A percentile compares a stretch with the other conserved stretches of the same genome.
These are phyloP conservation scores for Zymoseptoria tritici DNA, from an alignment of 2,329 filamentous ascomycete genomes.

Conservation along the genomic window DNA sequence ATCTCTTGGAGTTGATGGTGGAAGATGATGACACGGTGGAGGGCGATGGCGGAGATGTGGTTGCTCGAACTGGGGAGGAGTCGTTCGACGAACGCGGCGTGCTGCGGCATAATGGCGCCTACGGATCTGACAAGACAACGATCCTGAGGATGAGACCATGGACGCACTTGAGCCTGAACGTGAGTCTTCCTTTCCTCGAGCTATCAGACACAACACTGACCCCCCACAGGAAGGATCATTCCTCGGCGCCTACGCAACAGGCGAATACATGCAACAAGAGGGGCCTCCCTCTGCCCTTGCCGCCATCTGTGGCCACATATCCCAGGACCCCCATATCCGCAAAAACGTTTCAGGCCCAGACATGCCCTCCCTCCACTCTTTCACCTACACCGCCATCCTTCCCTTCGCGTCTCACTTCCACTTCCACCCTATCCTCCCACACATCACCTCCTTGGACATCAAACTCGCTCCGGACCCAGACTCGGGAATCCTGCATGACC, in stretches of 20 bases:
- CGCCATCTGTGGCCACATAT: neutral
- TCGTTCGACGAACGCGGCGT: neutral
- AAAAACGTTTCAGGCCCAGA: neutral
- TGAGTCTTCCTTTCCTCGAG: neutral
- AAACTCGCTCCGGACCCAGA: slow-evolving; percentile 37
- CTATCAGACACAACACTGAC: neutral
- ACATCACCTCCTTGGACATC: slow-evolving; percentile 28
- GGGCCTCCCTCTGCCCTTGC: slow-evolving; percentile 34
- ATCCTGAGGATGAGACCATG: slow-evolving; percentile 58
- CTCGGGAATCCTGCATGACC: slow-evolving; percentile 33
- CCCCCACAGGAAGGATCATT: slow-evolving; percentile 57
- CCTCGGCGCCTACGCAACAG: slow-evolving; percentile 60
- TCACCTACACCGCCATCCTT: slow-evolving; percentile 30
- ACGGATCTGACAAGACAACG: slow-evolving; percentile 11
- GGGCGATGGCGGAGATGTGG: neutral
- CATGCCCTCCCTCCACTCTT: slow-evolving; percentile 15
- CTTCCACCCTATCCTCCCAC: slow-evolving; percentile 19
- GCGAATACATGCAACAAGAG: slow-evolving; percentile 60
- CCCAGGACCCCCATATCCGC: neutral
- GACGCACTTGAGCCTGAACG: slow-evolving; percentile 58
- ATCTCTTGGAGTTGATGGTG: slow-evolving; percentile 21
- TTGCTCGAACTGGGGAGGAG: neutral
- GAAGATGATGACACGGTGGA: neutral
- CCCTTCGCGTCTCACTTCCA: slow-evolving; percentile 26
- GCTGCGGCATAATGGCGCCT: neutral